Conservation (phyloP, 106 monocot genomes). For the Posidonia australis region DNA sequence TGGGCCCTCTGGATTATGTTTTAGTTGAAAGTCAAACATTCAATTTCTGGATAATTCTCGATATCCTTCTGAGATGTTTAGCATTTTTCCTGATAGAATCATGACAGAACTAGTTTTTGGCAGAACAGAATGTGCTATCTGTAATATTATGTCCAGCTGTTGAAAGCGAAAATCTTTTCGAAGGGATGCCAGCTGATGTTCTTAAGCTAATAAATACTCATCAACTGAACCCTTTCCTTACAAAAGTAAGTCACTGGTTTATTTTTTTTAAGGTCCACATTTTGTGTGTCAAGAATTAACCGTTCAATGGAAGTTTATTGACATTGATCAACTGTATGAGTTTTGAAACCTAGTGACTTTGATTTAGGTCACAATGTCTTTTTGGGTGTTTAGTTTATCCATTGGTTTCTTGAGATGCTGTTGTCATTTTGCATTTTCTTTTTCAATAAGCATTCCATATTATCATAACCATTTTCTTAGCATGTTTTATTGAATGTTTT, state of each 20-base stretch:
- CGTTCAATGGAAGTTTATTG: background rate
- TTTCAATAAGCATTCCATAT: too few relatives aligned
- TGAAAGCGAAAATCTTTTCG: conserved; percentile 6
- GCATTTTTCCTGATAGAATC: background rate
- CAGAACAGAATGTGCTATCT: conserved; percentile 17
- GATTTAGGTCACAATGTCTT: background rate
- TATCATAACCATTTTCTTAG: too few relatives aligned
- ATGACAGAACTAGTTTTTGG: background rate
- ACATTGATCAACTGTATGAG: too few relatives aligned
- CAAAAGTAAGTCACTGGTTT: conserved; percentile 11
- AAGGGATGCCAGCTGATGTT: conserved; percentile 10
- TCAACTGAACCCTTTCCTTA: conserved; percentile 8
- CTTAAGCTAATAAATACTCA: conserved; percentile 11
- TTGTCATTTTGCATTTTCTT: too few relatives aligned
- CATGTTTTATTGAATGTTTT: too few relatives aligned
- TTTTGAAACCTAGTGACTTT: background rate
- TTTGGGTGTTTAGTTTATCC: too few relatives aligned
- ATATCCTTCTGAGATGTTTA: background rate
- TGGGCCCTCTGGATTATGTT: background rate
- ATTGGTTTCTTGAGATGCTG: too few relatives aligned
- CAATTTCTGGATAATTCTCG: background rate
- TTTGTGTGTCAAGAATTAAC: too few relatives aligned
- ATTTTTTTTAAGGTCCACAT: too few relatives aligned
- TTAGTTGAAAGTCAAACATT: background rate
- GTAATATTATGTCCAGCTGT: conserved; percentile 8